Conservation (phyloP, 257 asterid species). For the Solanum dulcamara region DNA sequence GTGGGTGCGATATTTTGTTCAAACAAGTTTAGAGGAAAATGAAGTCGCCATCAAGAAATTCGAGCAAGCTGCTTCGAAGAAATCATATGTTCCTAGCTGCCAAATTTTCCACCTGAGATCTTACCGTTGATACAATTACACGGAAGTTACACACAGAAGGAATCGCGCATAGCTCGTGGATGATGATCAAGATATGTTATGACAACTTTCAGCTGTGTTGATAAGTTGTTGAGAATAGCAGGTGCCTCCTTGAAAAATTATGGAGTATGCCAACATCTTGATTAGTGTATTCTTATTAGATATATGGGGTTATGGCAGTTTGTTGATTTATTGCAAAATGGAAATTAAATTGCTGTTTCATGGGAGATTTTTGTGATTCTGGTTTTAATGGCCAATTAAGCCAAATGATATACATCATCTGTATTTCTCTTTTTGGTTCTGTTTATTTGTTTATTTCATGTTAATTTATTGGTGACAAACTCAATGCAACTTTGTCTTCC, state of each 20-base stretch:
- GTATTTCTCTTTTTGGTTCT: neutral
- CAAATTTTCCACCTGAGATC: constrained; percentile 71
- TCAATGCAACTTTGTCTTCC: neutral
- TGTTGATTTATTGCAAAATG: neutral
- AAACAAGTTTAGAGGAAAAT: constrained; percentile 66
- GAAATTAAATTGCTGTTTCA: neutral
- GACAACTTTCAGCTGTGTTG: neutral
- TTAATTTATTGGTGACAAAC: neutral
- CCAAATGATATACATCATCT: neutral
- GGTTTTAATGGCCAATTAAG: neutral
- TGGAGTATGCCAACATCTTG: neutral
- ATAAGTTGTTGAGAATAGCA: neutral
- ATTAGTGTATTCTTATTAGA: neutral
- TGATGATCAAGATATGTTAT: neutral
- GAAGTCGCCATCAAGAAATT: constrained; percentile 55
- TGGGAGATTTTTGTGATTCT: neutral
- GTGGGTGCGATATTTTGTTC: constrained; percentile 68
- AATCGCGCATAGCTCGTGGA: neutral
- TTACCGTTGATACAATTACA: constrained; percentile 18
- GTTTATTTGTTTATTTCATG: neutral
- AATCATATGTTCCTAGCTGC: constrained; percentile 42
- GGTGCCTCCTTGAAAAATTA: neutral
- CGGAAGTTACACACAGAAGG: neutral
- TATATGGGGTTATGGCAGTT: neutral
- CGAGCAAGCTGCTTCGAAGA: constrained; percentile 42